These are phyloP conservation scores for Stenogyne calaminthoides DNA, from an alignment of 305 asterid species.

Conservation along the genomic window DNA sequence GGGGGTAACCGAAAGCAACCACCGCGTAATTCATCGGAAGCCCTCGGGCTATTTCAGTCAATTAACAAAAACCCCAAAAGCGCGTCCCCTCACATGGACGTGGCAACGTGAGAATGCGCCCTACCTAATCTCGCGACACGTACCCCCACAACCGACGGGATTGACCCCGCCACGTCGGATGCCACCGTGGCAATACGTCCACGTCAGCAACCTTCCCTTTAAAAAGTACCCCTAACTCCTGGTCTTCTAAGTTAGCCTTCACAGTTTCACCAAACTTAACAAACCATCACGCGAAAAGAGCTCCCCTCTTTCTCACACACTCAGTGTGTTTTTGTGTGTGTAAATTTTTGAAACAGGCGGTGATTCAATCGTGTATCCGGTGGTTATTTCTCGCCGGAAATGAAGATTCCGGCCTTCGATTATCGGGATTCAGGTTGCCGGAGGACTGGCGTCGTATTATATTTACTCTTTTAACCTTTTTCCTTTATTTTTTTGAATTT, in stretches of 20 bases:
- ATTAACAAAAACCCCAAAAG: not conserved
- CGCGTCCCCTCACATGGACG: conserved; percentile 41
- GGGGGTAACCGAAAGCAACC: conserved; percentile 21
- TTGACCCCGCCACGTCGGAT: conserved; percentile 38
- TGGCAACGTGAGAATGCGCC: conserved; percentile 46
- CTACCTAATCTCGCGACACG: conserved; percentile 49
- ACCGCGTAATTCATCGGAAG: conserved; percentile 29
- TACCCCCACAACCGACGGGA: conserved; percentile 18
- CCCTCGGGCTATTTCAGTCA: conserved; percentile 38
- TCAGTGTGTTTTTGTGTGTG: conserved; percentile 22
- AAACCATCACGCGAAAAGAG: conserved; percentile 37
- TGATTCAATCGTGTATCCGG: conserved; percentile 4
- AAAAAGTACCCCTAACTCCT: conserved; percentile 25
- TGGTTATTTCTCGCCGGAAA: conserved; percentile 35
- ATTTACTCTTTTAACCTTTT: not conserved
- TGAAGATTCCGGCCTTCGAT: conserved; percentile 38
- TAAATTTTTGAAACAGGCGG: not conserved
- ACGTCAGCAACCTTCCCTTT: conserved; percentile 40
- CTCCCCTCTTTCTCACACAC: conserved; percentile 29
- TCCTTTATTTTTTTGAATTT: conserved; percentile 25
- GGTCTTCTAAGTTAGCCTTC: conserved; percentile 27
- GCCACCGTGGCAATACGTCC: conserved; percentile 39
- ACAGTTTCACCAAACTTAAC: not conserved
- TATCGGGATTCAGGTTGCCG: conserved; percentile 31
- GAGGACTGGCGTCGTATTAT: conserved; percentile 39